phyloP scores from a whole-genome alignment of 2,329 filamentous ascomycete species.

The Neonectria hederae region DNA sequence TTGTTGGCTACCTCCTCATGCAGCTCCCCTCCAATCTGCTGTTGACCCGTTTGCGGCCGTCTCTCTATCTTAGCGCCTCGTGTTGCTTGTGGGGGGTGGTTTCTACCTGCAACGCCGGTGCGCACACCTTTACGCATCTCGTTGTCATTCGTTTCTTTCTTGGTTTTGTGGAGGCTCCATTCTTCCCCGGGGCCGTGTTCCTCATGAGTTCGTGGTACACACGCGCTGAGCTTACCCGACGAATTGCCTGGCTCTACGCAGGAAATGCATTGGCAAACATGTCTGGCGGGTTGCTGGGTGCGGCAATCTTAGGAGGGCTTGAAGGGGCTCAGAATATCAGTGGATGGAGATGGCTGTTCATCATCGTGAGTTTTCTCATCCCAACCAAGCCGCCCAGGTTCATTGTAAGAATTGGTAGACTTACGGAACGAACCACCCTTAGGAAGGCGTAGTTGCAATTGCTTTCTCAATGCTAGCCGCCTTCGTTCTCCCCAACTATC shows the following conservation, averaged over 20 bases:
- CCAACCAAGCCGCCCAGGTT: not conserved
- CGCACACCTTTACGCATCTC: slow-evolving; percentile 53
- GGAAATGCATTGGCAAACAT: slow-evolving; percentile 65
- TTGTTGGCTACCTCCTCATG: slow-evolving; percentile 69
- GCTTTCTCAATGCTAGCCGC: slow-evolving; percentile 46
- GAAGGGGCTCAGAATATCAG: slow-evolving; percentile 60
- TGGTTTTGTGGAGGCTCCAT: slow-evolving; percentile 57
- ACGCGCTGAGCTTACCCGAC: slow-evolving; percentile 60
- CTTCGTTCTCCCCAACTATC: slow-evolving; percentile 61
- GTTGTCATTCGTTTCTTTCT: slow-evolving; percentile 58
- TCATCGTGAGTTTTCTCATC: slow-evolving; percentile 54
- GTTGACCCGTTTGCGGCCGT: slow-evolving; percentile 62
- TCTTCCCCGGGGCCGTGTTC: slow-evolving; percentile 60
- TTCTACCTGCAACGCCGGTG: slow-evolving; percentile 58
- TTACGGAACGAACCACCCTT: not conserved
- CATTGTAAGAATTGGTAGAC: not conserved
- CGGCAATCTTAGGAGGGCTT: slow-evolving; percentile 57
- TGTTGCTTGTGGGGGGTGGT: slow-evolving; percentile 55
- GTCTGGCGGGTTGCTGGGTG: slow-evolving; percentile 61
- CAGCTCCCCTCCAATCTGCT: slow-evolving; percentile 70
- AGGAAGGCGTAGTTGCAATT: slow-evolving; percentile 54
- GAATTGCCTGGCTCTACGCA: slow-evolving; percentile 66
- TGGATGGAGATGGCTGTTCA: slow-evolving; percentile 75
- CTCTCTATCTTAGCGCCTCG: slow-evolving; percentile 60
- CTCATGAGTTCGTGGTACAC: slow-evolving; percentile 59